phyloP scores from a whole-genome alignment of 2,329 filamentous ascomycete species.

The Exophiala dermatitidis region DNA sequence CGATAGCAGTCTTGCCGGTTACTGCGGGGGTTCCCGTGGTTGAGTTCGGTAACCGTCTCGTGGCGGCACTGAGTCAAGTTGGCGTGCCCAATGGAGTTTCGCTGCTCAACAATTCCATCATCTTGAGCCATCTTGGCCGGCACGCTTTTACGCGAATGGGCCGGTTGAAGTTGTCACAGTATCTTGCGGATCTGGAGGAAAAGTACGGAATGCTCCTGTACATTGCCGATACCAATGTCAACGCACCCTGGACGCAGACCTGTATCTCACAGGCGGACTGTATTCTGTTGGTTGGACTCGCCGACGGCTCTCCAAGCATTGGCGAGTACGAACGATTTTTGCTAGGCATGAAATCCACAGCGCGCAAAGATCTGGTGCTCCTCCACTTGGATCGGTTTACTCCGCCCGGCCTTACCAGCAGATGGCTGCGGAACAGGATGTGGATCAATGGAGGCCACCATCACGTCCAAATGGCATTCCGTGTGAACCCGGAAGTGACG shows the following conservation, averaged over 20 bases:
- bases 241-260: slow-evolving; percentile 95
- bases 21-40: slow-evolving; percentile 87
- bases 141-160: slow-evolving; percentile 98
- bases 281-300: slow-evolving; percentile 84
- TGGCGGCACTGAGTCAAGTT: slow-evolving; percentile 82
- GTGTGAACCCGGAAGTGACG: slow-evolving; percentile 66
- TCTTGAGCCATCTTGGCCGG: slow-evolving; percentile 87
- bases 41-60: slow-evolving; percentile 83
- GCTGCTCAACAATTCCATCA: slow-evolving; percentile 84
- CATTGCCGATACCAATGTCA: slow-evolving; percentile 92
- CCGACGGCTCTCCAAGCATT: slow-evolving; percentile 80
- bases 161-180: slow-evolving; percentile 90
- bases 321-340: slow-evolving; percentile 96
- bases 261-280: slow-evolving; percentile 96
- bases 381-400: slow-evolving; percentile 86
- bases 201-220: slow-evolving; percentile 95
- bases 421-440: slow-evolving; percentile 84
- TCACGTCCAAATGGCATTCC: slow-evolving; percentile 92
- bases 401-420: slow-evolving; percentile 70
- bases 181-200: slow-evolving; percentile 92
- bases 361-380: slow-evolving; percentile 83
- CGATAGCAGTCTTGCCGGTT: slow-evolving; percentile 85
- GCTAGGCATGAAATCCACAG: slow-evolving; percentile 93
- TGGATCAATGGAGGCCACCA: slow-evolving; percentile 99
- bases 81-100: slow-evolving; percentile 85